phyloP scores from a whole-genome alignment of 192 early-diverging fungal genomes.

The Martensiomyces pterosporus region DNA sequence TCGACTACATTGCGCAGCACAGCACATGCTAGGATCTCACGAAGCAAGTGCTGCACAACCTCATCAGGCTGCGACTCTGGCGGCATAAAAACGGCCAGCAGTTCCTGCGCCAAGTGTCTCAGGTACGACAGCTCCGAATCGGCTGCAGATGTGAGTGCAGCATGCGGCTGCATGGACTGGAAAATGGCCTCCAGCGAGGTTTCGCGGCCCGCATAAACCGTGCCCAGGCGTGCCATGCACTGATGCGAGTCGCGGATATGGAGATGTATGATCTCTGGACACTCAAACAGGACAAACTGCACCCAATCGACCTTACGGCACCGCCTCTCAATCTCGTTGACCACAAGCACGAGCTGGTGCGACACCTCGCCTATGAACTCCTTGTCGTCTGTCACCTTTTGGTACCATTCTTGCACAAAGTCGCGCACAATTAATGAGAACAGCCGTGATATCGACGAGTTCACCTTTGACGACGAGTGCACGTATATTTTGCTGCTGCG shows the following conservation, averaged over 20 bases:
- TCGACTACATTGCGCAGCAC: slow-evolving; percentile 48
- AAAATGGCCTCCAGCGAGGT: slow-evolving; percentile 43
- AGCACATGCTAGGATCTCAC: slow-evolving; percentile 48
- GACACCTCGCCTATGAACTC: slow-evolving; percentile 33
- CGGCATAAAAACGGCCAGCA: slow-evolving; percentile 41
- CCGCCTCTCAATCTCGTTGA: slow-evolving; percentile 35
- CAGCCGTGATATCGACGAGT: slow-evolving; percentile 25
- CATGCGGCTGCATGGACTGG: slow-evolving; percentile 50
- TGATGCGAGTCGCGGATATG: slow-evolving; percentile 43
- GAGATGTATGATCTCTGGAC: slow-evolving; percentile 39
- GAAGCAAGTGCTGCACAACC: slow-evolving; percentile 37
- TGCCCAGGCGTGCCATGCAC: slow-evolving; percentile 38
- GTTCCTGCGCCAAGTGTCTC: slow-evolving; percentile 31
- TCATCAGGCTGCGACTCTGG: slow-evolving; percentile 40
- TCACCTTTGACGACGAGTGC: slow-evolving; percentile 15
- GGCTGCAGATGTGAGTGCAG: slow-evolving; percentile 36
- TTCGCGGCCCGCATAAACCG: slow-evolving; percentile 38
- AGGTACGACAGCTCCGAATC: slow-evolving; percentile 47
- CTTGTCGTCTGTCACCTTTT: slow-evolving; percentile 41
- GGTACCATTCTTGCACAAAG: slow-evolving; percentile 45
- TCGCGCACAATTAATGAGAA: slow-evolving; percentile 33
- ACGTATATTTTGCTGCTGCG: slow-evolving; percentile 10
- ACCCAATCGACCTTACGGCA: slow-evolving; percentile 39
- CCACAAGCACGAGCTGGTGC: slow-evolving; percentile 26
- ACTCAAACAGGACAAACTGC: slow-evolving; percentile 37